Base-by-base conservation (phyloP, 1,284 basidiomycete genomes). In the Bondarzewia mesenterica region DNA sequence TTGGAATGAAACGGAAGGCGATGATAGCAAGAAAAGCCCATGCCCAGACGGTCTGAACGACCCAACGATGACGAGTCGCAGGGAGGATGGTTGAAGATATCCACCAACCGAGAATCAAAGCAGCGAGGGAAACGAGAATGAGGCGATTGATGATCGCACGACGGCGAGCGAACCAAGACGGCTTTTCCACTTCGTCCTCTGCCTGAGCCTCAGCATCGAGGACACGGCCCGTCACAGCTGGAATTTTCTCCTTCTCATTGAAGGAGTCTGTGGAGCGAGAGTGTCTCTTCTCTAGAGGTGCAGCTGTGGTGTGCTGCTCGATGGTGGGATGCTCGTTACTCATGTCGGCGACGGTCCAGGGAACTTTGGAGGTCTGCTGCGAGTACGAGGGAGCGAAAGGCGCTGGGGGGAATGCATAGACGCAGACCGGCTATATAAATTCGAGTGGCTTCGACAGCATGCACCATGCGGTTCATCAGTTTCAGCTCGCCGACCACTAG, bases 21-120 rank as follows among this genome's bases (percentile, higher is more conserved):
- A 89, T 89, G 53, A 86, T 73, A 8, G 75, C 53, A 54, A 89
- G 69, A 68, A 89, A 89, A 48, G 79, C 78, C 89, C 88, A 91
- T 3, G 88, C 84, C 57, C 82, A 85, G 40, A 89, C 44, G 0
- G 86, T 85, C 64, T 89, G 85, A 6, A 85, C 82, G 53, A 90
- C 77, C 85, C 85, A 90, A 67, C 84, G 72, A 65, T 78, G 80
- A 38, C 88, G 75, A 4, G 88, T 90, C 14, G 73, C 78, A 49
- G 69, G 58, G 42, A 90, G 66, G 20, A 88, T 61, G 1, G 77
- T 88, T 5, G 86, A 64, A 51, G 80, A 83, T 44, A 89, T 80
- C 88, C 88, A 91, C 88, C 88, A 89, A 40, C 76, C 85, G 42
- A 89, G 66, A 53, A 89, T 86, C 40, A 82, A 60, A 18, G 70